Evolutionary conservation across 2,329 filamentous ascomycete genomes (phyloP).

Genomic region (Fusarium liriodendri): DNA sequence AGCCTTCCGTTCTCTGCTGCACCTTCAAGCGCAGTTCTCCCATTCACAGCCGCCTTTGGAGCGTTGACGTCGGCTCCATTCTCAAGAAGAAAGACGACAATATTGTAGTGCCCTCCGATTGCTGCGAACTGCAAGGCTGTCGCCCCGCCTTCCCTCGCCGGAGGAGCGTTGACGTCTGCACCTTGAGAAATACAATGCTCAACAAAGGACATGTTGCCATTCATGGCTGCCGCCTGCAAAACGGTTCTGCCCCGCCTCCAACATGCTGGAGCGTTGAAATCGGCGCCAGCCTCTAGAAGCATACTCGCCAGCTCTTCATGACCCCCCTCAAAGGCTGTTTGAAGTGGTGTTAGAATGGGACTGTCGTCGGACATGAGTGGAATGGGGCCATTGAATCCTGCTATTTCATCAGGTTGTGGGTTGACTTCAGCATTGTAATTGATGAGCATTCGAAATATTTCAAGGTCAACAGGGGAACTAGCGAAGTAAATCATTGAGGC

Average conservation of each 20-base stretch:
- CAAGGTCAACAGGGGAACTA: neutral
- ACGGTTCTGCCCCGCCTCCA: neutral
- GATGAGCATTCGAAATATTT: neutral
- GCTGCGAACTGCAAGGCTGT: neutral
- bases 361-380: too few species aligned
- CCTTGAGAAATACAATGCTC: neutral
- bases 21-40: conserved; percentile 17
- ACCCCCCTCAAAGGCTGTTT: neutral
- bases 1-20: conserved; percentile 15
- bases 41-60: neutral
- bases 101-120: neutral
- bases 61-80: conserved; percentile 15
- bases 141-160: accelerated
- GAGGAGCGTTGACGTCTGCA: neutral
- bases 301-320: neutral
- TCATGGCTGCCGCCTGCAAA: neutral
- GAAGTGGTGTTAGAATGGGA: neutral
- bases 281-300: neutral
- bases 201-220: neutral
- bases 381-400: neutral
- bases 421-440: neutral
- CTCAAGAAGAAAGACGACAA: conserved; percentile 2
- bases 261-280: neutral
- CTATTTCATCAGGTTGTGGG: neutral
- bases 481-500: neutral